Evolutionary conservation across 306 rosid species (phyloP).

Genomic region (Amphicarpaea edgeworthii): DNA sequence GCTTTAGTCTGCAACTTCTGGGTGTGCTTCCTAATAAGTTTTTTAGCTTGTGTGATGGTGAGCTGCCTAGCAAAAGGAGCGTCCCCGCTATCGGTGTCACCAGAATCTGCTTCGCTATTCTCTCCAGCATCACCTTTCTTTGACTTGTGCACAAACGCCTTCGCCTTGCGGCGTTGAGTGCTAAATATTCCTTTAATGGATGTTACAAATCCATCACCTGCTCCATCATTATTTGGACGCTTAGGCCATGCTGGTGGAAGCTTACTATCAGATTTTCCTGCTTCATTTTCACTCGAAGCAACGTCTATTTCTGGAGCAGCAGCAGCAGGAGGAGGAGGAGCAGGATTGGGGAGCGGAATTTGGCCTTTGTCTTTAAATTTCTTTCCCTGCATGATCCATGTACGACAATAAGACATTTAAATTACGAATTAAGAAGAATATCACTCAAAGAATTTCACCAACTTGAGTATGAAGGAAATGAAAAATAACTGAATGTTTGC

Average conservation of each 20-base stretch:
- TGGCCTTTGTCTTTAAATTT: constrained; percentile 90
- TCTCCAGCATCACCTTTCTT: constrained; percentile 87
- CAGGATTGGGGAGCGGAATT: constrained; percentile 54
- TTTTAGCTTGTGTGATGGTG: constrained; percentile 81
- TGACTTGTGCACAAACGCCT: constrained; percentile 78
- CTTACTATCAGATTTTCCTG: constrained; percentile 74
- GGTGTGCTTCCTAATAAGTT: constrained; percentile 77
- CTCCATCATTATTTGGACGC: constrained; percentile 88
- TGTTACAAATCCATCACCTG: constrained; percentile 98
- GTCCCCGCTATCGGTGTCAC: constrained; percentile 71
- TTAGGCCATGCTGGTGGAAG: constrained; percentile 71
- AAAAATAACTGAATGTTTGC: neutral
- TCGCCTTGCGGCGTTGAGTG: constrained; percentile 90
- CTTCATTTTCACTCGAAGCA: constrained; percentile 72
- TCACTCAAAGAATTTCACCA: constrained; percentile 28
- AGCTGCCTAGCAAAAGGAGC: constrained; percentile 89
- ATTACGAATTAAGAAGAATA: constrained; percentile 24
- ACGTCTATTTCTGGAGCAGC: constrained; percentile 65
- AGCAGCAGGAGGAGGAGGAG: too few species aligned
- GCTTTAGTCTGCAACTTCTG: constrained; percentile 67
- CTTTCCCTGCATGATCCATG: constrained; percentile 73
- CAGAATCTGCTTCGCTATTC: constrained; percentile 71
- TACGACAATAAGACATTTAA: constrained; percentile 32
- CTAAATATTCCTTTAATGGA: constrained; percentile 83
- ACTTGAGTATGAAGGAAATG: neutral